Evolutionary conservation across 75 land plant genomes (phyloP).

Genomic region (Ceratopteris richardii): DNA sequence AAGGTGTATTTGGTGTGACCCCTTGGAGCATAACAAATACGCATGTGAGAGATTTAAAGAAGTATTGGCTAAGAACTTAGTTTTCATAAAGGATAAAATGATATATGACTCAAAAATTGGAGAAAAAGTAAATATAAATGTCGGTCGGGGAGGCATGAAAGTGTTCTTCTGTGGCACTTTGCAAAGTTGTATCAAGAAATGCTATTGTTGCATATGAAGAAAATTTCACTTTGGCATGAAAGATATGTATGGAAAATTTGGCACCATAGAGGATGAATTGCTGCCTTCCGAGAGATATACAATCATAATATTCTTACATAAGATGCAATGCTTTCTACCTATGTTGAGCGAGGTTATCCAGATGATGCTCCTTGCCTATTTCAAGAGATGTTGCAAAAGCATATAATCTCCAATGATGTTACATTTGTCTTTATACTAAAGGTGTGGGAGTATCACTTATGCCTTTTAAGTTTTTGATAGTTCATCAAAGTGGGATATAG

Average conservation of each 20-base stretch:
- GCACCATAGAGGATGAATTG: constrained; percentile 45
- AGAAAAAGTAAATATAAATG: no score
- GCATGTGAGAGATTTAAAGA: no score
- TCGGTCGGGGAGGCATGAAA: no score
- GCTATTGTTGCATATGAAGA: no score
- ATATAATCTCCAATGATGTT: constrained; percentile 36
- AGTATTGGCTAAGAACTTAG: no score
- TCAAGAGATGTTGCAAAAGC: constrained; percentile 29
- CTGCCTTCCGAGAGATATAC: constrained; percentile 36
- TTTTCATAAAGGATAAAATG: no score
- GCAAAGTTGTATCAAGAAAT: no score
- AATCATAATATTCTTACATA: constrained; percentile 45
- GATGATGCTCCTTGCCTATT: constrained; percentile 40
- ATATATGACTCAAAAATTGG: no score
- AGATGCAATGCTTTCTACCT: constrained; percentile 62
- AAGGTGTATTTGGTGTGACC: no score
- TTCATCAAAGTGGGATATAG: constrained; percentile 9
- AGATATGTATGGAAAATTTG: constrained; percentile 46
- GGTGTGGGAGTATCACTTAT: constrained; percentile 15
- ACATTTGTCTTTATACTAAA: constrained; percentile 61
- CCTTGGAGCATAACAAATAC: no score
- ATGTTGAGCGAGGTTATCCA: constrained; percentile 50
- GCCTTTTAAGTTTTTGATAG: constrained; percentile 8
- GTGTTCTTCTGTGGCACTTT: no score
- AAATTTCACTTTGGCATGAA: no score